phyloP scores from a whole-genome alignment of 257 asterid genomes.

The Solanum sejunctum region DNA sequence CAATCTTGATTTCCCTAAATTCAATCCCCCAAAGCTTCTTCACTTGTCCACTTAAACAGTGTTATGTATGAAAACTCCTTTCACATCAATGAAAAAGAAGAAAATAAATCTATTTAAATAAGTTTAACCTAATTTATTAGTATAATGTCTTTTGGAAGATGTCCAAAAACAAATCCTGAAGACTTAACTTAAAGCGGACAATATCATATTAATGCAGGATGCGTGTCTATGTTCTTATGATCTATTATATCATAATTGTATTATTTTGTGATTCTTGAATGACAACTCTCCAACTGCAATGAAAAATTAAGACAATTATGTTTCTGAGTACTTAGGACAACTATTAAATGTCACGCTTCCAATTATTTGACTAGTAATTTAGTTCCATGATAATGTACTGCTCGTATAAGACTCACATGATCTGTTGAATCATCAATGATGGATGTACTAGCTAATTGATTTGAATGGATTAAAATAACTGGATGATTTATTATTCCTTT shows the following conservation, averaged over 20 bases:
- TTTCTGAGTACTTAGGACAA: neutral
- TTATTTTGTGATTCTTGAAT: neutral
- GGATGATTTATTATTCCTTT: too few relatives aligned
- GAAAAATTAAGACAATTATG: neutral
- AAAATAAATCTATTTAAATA: too few relatives aligned
- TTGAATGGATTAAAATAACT: neutral
- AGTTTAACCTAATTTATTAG: too few relatives aligned
- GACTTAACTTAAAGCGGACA: too few relatives aligned
- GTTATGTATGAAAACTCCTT: too few relatives aligned
- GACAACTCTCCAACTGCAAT: neutral
- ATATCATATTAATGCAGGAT: too few relatives aligned
- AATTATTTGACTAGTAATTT: neutral
- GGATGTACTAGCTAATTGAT: neutral
- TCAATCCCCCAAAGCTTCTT: too few relatives aligned
- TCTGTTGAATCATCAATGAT: neutral
- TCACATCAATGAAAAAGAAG: too few relatives aligned
- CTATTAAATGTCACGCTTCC: neutral
- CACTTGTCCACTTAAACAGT: too few relatives aligned
- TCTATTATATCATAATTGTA: neutral
- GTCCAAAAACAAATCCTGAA: too few relatives aligned
- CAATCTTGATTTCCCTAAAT: too few relatives aligned
- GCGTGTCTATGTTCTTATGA: neutral
- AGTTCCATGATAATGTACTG: neutral
- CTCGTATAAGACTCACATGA: neutral
- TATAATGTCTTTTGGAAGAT: too few relatives aligned